Base-by-base conservation (phyloP, 2,329 filamentous ascomycete species). In the Fusarium sp. region DNA sequence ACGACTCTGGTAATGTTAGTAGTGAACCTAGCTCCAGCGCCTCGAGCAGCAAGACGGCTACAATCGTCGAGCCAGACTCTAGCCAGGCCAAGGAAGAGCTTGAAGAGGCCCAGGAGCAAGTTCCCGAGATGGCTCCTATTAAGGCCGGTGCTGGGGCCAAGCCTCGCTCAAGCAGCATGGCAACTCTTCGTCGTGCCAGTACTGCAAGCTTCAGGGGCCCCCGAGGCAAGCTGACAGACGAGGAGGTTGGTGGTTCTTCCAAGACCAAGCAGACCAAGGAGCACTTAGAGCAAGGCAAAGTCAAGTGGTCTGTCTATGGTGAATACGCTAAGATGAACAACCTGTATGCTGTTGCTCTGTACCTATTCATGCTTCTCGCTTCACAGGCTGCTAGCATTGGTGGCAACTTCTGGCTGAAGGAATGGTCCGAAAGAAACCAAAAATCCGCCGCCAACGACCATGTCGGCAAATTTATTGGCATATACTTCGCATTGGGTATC, bases 261-360 rank as follows among this genome's bases (percentile, higher is more conserved):
- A 95, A 93, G 80, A 94, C 91, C 42, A 93, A 90, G 76, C 94
- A 97, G 79, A 86, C 85, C 57, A 96, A 97, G 80, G 96, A 99
- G 78, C 91, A 91, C 70, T 87, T 88, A 4, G 94, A 99, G 78
- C 94, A 99, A 80, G 96, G 96, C 74, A 97, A 98, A 78, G 96
- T 99, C 72, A 98, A 97, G 79, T 98, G 96, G 94, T 74, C 75
- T 72, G 95, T 99, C 27, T 99, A 99, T 76, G 83, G 85, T 18
- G 94, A 97, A 80, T 99, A 99, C 75, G 96, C 96, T 57, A 97
- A 93, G 80, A 93, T 93, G 60, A 97, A 93, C 83, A 97, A 98
- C 77, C 80, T 97, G 17, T 82, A 87, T 57, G 96, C 96, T 14
- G 96, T 99, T 11, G 79, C 80, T 17, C 84, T 97, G 69, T 99